phyloP scores from a whole-genome alignment of 257 asterid species.

The Nicotiana benthamiana region DNA sequence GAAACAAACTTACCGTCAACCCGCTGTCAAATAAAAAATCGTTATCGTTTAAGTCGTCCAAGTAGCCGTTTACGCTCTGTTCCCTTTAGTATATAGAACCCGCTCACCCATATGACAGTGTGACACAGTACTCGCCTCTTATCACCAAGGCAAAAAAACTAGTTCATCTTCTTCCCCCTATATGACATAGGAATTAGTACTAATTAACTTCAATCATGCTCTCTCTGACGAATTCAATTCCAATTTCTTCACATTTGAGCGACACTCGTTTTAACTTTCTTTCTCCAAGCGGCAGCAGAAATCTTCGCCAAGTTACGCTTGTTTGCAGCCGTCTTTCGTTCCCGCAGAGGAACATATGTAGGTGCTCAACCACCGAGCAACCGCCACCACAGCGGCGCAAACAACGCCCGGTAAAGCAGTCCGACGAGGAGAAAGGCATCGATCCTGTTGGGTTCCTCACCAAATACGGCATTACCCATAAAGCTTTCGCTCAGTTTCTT shows the following conservation, averaged over 20 bases:
- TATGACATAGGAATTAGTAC: neutral
- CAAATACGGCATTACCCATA: constrained; percentile 55
- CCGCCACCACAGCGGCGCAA: constrained; percentile 5
- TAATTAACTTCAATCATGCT: neutral
- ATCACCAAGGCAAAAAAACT: neutral
- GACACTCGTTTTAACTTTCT: neutral
- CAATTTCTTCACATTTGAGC: neutral
- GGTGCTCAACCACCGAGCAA: constrained; percentile 20
- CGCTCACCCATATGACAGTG: too few species aligned
- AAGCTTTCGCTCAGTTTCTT: constrained; percentile 71
- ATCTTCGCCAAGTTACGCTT: constrained; percentile 28
- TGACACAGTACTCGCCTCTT: constrained; percentile 4
- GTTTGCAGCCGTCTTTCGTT: constrained; percentile 18
- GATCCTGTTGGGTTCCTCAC: constrained; percentile 90
- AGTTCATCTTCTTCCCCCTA: neutral
- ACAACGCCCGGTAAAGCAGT: neutral
- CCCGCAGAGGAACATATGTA: constrained; percentile 17
- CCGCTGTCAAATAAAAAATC: too few species aligned
- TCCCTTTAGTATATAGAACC: too few species aligned
- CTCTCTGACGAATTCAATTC: neutral
- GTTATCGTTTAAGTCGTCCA: neutral
- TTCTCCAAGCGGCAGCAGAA: constrained; percentile 11
- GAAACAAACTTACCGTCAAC: too few species aligned
- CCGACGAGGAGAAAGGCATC: constrained; percentile 32
- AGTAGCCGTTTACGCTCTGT: neutral